Evolutionary conservation across 306 rosid species (phyloP).

Genomic region (Nissolia schottii): DNA sequence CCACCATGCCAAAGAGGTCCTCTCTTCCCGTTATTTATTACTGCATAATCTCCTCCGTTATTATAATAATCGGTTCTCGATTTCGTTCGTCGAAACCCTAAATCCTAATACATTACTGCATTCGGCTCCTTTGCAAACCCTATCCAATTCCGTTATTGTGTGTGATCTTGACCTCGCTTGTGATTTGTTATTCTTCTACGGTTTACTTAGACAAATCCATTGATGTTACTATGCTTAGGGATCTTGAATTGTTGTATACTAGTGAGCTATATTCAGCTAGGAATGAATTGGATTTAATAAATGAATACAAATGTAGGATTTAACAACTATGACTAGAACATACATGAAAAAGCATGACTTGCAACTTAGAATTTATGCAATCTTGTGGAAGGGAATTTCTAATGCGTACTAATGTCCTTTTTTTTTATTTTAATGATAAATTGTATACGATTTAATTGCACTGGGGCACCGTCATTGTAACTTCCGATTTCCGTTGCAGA

Average conservation of each 20-base stretch:
- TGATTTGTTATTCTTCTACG: not conserved
- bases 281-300: not conserved
- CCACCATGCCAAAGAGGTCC: conserved; percentile 97
- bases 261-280: not conserved
- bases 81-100: conserved; percentile 23
- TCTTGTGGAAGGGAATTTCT: not conserved
- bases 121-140: not conserved
- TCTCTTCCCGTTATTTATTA: not conserved
- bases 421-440: not conserved
- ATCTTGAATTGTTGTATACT: not conserved
- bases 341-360: not conserved
- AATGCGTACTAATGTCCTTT: not conserved
- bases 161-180: not conserved
- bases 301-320: not conserved
- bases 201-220: not conserved
- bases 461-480: not conserved
- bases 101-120: not conserved
- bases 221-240: not conserved
- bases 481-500: not conserved
- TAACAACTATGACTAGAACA: not conserved
- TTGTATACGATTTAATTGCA: not conserved
- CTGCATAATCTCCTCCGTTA: not conserved
- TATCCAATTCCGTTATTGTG: not conserved
- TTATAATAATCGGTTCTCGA: not conserved
- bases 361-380: too few relatives aligned